Base-by-base conservation (phyloP, 2,329 filamentous ascomycete species). In the Aspergillus ochraceoroseus region DNA sequence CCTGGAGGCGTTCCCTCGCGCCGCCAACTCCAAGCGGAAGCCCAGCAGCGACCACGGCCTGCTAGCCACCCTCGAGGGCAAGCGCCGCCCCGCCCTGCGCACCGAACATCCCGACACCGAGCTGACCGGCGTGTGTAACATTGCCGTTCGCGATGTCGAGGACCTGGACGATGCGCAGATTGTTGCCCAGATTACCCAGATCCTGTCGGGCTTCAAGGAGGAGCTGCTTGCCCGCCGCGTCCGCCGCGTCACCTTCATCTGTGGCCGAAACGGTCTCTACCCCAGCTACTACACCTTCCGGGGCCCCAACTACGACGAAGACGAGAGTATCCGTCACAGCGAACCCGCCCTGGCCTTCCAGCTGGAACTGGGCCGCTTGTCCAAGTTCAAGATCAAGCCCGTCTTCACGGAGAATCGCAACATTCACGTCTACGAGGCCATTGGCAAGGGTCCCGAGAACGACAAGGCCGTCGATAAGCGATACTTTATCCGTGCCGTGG, bases 381-480 rank as follows among this genome's bases (percentile, higher is more conserved):
- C 85, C 60, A 96, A 95, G 73, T 98, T 98, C 79, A 83, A 88
- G 72, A 94, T 96, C 70, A 94, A 89, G 73, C 90, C 92, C 2
- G 88, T 98, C 36, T 98, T 98, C 71, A 96, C 92, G 0, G 89
- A 96, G 70, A 98, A 98, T 75, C 85, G 94, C 62, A 96, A 94
- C 70, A 95, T 98, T 52, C 92, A 98, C 73, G 89, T 98, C 45
- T 98, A 96, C 70, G 89, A 96, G 74, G 92, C 87, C 53, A 74
- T 94, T 57, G 92, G 92, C 61, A 98, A 95, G 75, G 85, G 85
- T 34, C 85, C 89, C 26, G 89, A 95, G 63, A 89, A 86, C 41
- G 92, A 98, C 70, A 71, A 71, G 53, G 63, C 68, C 15, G 59
- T 70, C 41, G 70, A 73, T 56, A 95, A 95, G 80, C 85, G 92